These are phyloP conservation scores for Balakata baccata DNA, from an alignment of 345 rosid species.

Conservation along the genomic window DNA sequence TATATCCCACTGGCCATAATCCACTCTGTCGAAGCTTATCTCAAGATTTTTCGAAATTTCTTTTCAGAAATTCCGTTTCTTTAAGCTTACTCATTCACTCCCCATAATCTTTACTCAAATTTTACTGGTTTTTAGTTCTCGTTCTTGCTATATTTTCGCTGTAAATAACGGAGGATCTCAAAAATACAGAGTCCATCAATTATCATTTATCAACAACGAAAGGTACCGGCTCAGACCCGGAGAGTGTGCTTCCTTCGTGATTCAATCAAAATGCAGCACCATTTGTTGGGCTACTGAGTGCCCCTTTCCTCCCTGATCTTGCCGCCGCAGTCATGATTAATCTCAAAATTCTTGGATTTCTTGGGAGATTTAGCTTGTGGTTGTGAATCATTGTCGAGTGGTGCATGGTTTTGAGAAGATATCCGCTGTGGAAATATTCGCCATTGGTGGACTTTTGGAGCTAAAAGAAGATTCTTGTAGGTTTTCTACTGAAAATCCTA, in stretches of 20 bases:
- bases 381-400: neutral
- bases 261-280: slow-evolving; percentile 15
- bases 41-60: neutral
- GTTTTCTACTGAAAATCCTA: slow-evolving; percentile 8
- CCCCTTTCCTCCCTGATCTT: slow-evolving; percentile 13
- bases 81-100: neutral
- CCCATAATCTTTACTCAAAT: neutral
- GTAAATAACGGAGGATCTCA: neutral
- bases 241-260: neutral
- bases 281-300: neutral
- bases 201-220: neutral
- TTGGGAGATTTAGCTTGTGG: slow-evolving; percentile 4
- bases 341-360: slow-evolving; percentile 38
- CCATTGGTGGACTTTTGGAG: slow-evolving; percentile 5
- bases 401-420: slow-evolving; percentile 7
- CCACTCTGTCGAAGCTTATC: slow-evolving; percentile 1
- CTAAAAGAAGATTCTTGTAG: neutral
- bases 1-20: slow-evolving; percentile 1
- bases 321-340: slow-evolving; percentile 26
- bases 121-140: neutral
- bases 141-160: neutral
- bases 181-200: neutral
- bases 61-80: neutral
- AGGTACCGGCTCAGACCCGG: neutral
- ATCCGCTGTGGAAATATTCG: neutral